Evolutionary conservation across 2,329 filamentous ascomycete genomes (phyloP).

Genomic region (Fusarium annulatum): DNA sequence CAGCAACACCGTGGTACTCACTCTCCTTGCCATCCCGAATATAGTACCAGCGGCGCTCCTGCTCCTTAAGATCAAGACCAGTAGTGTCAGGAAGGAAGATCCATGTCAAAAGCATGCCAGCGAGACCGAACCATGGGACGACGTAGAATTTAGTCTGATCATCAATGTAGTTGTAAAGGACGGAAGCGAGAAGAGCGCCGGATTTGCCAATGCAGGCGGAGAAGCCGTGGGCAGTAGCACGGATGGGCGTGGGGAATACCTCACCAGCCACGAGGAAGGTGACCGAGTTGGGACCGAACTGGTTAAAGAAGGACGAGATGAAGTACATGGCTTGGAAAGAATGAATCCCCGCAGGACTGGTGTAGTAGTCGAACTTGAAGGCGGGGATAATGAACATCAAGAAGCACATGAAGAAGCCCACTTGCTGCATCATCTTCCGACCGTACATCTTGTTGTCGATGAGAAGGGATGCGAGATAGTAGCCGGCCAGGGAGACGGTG

Average conservation of each 20-base stretch:
- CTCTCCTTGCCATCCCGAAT: conserved; percentile 80
- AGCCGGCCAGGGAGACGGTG: conserved; percentile 84
- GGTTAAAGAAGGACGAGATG: conserved; percentile 97
- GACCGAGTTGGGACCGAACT: conserved; percentile 95
- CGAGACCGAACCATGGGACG: conserved; percentile 94
- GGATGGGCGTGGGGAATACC: conserved; percentile 94
- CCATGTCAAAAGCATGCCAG: conserved; percentile 83
- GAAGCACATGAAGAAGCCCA: conserved; percentile 94
- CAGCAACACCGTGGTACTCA: conserved; percentile 93
- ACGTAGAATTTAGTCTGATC: conserved; percentile 88
- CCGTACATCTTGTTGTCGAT: conserved; percentile 98
- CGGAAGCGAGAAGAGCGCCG: conserved; percentile 85
- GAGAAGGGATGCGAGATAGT: conserved; percentile 88
- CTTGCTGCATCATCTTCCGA: conserved; percentile 94
- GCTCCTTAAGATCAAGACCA: conserved; percentile 95
- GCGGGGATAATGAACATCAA: conserved; percentile 92
- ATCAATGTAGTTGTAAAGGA: conserved; percentile 95
- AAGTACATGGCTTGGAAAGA: conserved; percentile 99
- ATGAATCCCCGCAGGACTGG: conserved; percentile 74
- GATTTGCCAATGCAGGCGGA: conserved; percentile 92
- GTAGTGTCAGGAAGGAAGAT: conserved; percentile 97
- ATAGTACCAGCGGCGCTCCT: conserved; percentile 92
- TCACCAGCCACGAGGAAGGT: conserved; percentile 97
- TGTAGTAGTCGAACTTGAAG: conserved; percentile 90
- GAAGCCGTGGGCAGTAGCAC: conserved; percentile 93